phyloP scores from a whole-genome alignment of 1,284 basidiomycete species.

The Dichomitus squalens region DNA sequence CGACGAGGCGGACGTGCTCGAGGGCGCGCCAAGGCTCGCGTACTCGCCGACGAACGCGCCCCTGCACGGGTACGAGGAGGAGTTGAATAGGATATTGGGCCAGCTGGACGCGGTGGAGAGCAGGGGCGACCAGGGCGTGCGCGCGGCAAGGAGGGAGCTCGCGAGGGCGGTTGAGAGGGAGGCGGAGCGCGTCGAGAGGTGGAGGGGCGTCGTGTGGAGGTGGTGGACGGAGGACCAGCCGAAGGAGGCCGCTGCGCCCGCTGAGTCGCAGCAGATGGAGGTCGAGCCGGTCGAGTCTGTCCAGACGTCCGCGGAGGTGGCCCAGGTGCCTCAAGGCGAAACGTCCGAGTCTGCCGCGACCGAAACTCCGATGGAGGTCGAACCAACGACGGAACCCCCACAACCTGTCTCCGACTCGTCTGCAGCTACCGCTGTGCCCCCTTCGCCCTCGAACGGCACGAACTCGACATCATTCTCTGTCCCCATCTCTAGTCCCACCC shows the following conservation, averaged over 20 bases:
- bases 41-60: conserved; percentile 49
- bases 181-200: conserved; percentile 45
- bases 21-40: conserved; percentile 27
- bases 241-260: background rate
- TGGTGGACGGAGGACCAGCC: conserved; percentile 19
- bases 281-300: conserved; percentile 1
- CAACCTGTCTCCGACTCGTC: background rate
- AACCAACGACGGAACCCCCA: background rate
- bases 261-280: conserved; percentile 5
- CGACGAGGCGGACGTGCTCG: conserved; percentile 2
- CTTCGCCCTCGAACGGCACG: background rate
- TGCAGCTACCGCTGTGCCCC: background rate
- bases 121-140: conserved; percentile 57
- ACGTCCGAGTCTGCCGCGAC: background rate
- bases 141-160: conserved; percentile 55
- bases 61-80: conserved; percentile 52
- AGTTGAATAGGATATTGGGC: conserved; percentile 61
- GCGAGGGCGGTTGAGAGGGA: conserved; percentile 65
- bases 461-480: background rate
- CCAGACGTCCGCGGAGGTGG: background rate
- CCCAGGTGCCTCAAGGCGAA: no score
- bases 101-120: conserved; percentile 70
- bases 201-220: conserved; percentile 28
- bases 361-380: conserved; percentile 3
- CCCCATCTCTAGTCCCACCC: background rate